Base-by-base conservation (phyloP, 2,329 filamentous ascomycete genomes). In the Corynespora cassiicola region DNA sequence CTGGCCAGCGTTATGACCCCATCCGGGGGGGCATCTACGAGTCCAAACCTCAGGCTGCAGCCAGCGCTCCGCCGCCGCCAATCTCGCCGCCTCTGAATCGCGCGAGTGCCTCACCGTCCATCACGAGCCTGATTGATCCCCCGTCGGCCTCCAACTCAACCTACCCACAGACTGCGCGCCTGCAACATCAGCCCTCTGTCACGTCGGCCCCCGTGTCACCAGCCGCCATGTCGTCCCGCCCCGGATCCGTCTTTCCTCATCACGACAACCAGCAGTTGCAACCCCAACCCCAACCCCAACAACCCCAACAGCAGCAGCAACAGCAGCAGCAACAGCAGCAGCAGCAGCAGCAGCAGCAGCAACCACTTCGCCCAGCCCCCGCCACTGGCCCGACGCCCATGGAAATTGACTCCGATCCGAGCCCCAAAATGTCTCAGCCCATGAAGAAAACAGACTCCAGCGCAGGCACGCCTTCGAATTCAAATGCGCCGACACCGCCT, bases 71-170 rank as follows among this genome's bases (percentile, higher is more conserved):
- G 14, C 56, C 69, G 7, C 66, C 75, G 14, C 63, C 72, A n/a
- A 70, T 73, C 38, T 70, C 70, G n/a, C 72, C 74, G 6, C 79
- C 68, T 61, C 58, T 79, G 36, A 86, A 87, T 68, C 82, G 87
- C 37, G 87, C 88, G n/a, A 92, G 88, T 63, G 87, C 87, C 24
- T 96, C 92, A 4, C 91, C 92, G 1, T 92, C 92, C 3, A 96
- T 96, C 53, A 86, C 90, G 5, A 95, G 89, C 69, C 79, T 96
- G 40, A 88, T 96, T 33, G 90, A 96, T 53, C 87, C 86, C 21
- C 79, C 80, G 2, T 66, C 56, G 36, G 61, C 66, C 54, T 60
- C 52, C 59, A 67, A 67, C 45, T 54, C 65, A 20, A 61, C 64
- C 59, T 62, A 65, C 35, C 42, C 58, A 0, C 65, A 63, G 30